These are phyloP conservation scores for Stachybotrys elegans DNA, from an alignment of 2,329 filamentous ascomycete species.

Conservation along the genomic window DNA sequence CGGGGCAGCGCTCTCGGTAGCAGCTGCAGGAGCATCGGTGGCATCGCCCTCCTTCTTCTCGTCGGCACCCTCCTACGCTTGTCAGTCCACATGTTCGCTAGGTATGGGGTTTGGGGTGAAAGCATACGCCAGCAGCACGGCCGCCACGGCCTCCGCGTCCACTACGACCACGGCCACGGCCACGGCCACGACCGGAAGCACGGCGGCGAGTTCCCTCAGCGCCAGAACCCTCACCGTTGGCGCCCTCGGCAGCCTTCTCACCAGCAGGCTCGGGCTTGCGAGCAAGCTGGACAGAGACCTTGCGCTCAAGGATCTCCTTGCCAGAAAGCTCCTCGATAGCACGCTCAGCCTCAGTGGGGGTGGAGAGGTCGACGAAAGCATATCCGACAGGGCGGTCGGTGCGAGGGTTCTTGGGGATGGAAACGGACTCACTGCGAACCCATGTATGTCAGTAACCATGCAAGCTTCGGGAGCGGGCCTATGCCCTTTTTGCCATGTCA, in stretches of 20 bases:
- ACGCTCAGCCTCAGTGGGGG: conserved; percentile 88
- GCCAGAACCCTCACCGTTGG: conserved; percentile 69
- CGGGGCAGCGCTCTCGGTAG: conserved; percentile 42
- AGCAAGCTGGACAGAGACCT: conserved; percentile 97
- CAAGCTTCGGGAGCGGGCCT: too few relatives aligned
- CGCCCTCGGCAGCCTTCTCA: conserved; percentile 64
- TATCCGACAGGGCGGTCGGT: conserved; percentile 98
- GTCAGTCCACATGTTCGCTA: background rate
- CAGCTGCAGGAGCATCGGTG: conserved; percentile 26
- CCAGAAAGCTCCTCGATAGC: conserved; percentile 94
- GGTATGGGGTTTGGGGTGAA: conserved; percentile 10
- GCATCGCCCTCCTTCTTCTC: conserved; percentile 42
- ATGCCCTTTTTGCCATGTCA: too few relatives aligned
- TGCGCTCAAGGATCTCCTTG: conserved; percentile 96
- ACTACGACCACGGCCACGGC: conserved; percentile 64
- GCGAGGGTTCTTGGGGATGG: conserved; percentile 98
- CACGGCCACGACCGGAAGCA: conserved; percentile 60
- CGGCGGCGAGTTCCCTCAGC: conserved; percentile 62
- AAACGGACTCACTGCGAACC: conserved; percentile 80
- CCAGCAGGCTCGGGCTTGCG: conserved; percentile 89
- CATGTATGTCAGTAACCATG: too few relatives aligned
- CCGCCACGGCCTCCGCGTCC: conserved; percentile 53
- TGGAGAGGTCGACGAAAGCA: conserved; percentile 97
- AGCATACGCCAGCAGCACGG: conserved; percentile 31
- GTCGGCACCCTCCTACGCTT: conserved; percentile 27